Percentiles rank a stretch among this genome's conserved stretches.
phyloP scores from a whole-genome alignment of 1,139 yeast species.

The Debaryomyces sp. region DNA sequence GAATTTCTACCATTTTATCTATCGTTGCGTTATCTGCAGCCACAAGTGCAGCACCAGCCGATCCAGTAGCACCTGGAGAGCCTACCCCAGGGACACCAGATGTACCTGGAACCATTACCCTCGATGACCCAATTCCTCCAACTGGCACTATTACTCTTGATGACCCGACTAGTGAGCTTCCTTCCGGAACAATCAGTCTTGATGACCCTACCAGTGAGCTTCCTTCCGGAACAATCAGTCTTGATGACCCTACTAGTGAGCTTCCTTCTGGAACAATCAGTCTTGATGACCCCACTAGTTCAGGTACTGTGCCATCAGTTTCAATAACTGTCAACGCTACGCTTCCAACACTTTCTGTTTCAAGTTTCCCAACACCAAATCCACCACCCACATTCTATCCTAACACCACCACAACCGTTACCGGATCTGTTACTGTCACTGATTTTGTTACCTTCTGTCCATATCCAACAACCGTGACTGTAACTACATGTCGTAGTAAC shows the following conservation, averaged over 20 bases:
- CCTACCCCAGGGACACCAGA: slow-evolving; percentile 16
- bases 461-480: slow-evolving; percentile 32
- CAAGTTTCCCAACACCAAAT: not conserved
- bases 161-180: not conserved
- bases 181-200: slow-evolving; percentile 16
- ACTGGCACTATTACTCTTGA: slow-evolving; percentile 5
- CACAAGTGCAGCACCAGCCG: slow-evolving; percentile 24
- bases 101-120: slow-evolving; percentile 16
- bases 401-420: slow-evolving; percentile 10
- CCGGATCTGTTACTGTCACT: slow-evolving; percentile 21
- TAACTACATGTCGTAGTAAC: slow-evolving; percentile 30
- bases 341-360: not conserved
- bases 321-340: not conserved
- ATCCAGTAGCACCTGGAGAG: slow-evolving; percentile 19
- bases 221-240: slow-evolving; percentile 1
- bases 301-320: not conserved
- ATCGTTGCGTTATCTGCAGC: slow-evolving; percentile 14
- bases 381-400: not conserved
- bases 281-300: not conserved
- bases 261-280: not conserved
- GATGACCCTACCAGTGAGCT: slow-evolving; percentile 13
- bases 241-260: not conserved
- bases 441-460: slow-evolving; percentile 44
- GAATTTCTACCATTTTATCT: slow-evolving; percentile 18
- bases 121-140: slow-evolving; percentile 11